Percentiles rank a stretch among this genome's conserved stretches.
These are phyloP conservation scores for Saturnispora sanitii DNA, from an alignment of 805 yeast genomes.

Conservation along the genomic window DNA sequence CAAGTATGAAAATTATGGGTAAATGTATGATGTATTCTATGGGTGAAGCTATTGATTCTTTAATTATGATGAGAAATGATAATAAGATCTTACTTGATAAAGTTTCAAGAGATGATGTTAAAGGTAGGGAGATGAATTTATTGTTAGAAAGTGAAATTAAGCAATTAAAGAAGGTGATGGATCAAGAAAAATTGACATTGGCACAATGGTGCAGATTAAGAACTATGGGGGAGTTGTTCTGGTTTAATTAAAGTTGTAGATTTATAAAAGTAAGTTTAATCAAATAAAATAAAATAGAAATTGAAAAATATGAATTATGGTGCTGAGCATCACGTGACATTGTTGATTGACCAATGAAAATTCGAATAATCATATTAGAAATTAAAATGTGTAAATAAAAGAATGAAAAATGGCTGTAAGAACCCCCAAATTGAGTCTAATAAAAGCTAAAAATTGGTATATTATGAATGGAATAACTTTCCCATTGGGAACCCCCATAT, in stretches of 20 bases:
- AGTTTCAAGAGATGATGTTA: conserved; percentile 83
- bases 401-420: no score
- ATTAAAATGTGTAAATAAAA: no score
- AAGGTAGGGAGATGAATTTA: conserved; percentile 67
- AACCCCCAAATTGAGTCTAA: no score
- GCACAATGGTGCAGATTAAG: conserved; percentile 48
- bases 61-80: conserved; percentile 45
- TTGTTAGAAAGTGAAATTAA: conserved; percentile 66
- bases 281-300: background rate
- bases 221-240: conserved; percentile 47
- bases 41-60: conserved; percentile 39
- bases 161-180: conserved; percentile 54
- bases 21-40: conserved; percentile 42
- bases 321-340: conserved; percentile 8
- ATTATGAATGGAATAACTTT: no score
- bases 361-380: conserved; percentile 1
- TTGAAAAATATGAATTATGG: background rate
- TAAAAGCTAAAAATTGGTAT: background rate
- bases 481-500: no score
- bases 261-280: background rate
- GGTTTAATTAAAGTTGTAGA: conserved; percentile 18
- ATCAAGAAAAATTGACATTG: conserved; percentile 43
- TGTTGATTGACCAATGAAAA: conserved; percentile 3
- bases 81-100: conserved; percentile 65
- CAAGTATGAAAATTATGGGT: conserved; percentile 28